Evolutionary conservation across 2,329 filamentous ascomycete genomes (phyloP).

Genomic region (Fusarium sp.): DNA sequence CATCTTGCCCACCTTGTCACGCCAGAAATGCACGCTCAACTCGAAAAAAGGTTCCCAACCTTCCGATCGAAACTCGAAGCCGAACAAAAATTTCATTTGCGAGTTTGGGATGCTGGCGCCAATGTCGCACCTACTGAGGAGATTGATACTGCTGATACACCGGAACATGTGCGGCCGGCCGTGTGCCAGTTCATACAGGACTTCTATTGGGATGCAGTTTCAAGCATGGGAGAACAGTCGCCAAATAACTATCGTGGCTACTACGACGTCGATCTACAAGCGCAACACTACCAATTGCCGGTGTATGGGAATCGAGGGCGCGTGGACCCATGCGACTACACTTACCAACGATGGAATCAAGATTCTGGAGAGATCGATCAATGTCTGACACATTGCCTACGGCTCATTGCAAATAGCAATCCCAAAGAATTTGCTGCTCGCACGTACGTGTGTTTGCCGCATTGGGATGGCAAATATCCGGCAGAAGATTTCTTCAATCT

Average conservation of each 20-base stretch:
- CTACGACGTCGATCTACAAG: not conserved
- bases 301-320: not conserved
- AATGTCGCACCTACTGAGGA: not conserved
- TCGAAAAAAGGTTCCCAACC: not conserved
- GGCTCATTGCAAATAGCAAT: not conserved
- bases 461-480: not conserved
- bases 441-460: fast-evolving
- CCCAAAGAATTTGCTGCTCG: not conserved
- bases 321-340: not conserved
- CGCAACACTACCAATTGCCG: too few relatives aligned
- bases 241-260: not conserved
- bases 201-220: not conserved
- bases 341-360: not conserved
- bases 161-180: not conserved
- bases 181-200: not conserved
- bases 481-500: not conserved
- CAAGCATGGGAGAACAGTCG: not conserved
- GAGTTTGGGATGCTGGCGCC: not conserved
- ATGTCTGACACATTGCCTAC: not conserved
- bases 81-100: not conserved
- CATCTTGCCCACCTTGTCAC: conserved; percentile 12
- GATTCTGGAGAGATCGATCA: not conserved
- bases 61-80: not conserved
- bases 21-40: not conserved
- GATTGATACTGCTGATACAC: fast-evolving